Evolutionary conservation across 495 filamentous ascomycete genomes (phyloP).

Genomic region (Stereocaulon alpinum): DNA sequence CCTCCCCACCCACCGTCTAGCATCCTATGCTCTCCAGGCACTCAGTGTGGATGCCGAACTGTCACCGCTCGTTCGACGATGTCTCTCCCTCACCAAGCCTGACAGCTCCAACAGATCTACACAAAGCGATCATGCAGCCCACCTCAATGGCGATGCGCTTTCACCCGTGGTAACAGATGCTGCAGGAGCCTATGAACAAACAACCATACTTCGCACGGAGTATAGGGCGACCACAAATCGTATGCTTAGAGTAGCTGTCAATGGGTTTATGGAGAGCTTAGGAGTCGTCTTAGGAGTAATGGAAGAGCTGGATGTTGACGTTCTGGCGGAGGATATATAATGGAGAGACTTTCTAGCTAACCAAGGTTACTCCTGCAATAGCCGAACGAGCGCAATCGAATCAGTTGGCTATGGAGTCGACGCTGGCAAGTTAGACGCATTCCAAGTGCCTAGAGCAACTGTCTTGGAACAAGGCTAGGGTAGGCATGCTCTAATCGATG

Average conservation of each 20-base stretch:
- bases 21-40: slow-evolving; percentile 61
- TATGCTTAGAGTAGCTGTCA: slow-evolving; percentile 94
- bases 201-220: slow-evolving; percentile 54
- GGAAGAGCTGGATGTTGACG: slow-evolving; percentile 82
- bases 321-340: slow-evolving; percentile 33
- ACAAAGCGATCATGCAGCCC: slow-evolving; percentile 12
- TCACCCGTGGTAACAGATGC: background rate
- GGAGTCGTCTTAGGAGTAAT: slow-evolving; percentile 75
- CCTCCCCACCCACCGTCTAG: slow-evolving; percentile 72
- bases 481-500: background rate
- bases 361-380: background rate
- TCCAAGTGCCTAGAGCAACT: background rate
- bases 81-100: slow-evolving; percentile 46
- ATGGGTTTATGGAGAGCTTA: slow-evolving; percentile 93
- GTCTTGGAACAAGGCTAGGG: background rate
- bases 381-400: background rate
- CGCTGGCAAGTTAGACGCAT: background rate
- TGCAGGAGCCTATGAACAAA: slow-evolving; percentile 29
- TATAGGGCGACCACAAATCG: slow-evolving; percentile 89
- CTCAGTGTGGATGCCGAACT: slow-evolving; percentile 82
- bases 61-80: slow-evolving; percentile 67
- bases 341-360: background rate
- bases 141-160: slow-evolving; percentile 7
- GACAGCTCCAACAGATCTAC: background rate
- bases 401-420: background rate